A percentile compares a stretch with the other conserved stretches of the same genome.
Evolutionary conservation across 257 asterid species (phyloP).

Genomic region (Plantago major): DNA sequence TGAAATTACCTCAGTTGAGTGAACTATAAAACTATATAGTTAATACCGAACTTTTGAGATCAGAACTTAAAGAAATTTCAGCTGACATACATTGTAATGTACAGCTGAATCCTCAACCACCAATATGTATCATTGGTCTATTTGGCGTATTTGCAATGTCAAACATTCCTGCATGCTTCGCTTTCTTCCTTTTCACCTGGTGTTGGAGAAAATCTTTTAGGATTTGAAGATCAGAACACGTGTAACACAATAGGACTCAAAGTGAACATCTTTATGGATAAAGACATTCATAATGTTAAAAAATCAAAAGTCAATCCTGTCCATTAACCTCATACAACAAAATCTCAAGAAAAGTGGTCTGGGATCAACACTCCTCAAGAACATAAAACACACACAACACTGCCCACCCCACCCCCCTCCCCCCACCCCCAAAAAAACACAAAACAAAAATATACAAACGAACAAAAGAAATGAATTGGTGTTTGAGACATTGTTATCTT

Average conservation of each 20-base stretch:
- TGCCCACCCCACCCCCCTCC: too few species aligned
- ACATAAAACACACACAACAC: too few species aligned
- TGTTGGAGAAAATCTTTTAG: constrained; percentile 15
- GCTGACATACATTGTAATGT: constrained; percentile 18
- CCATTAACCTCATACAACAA: not conserved
- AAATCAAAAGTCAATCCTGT: not conserved
- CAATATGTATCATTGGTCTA: constrained; percentile 97
- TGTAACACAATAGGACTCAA: not conserved
- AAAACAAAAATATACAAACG: too few species aligned
- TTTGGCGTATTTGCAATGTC: constrained; percentile 90
- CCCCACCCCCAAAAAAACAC: too few species aligned
- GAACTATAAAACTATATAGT: not conserved
- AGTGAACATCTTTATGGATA: not conserved
- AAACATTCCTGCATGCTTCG: constrained; percentile 94
- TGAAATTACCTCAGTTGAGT: not conserved
- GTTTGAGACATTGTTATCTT: too few species aligned
- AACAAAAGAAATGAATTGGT: too few species aligned
- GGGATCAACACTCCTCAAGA: too few species aligned
- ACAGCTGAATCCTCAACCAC: constrained; percentile 49
- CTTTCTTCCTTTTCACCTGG: constrained; percentile 91
- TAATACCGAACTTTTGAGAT: not conserved
- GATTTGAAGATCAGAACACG: constrained; percentile 13
- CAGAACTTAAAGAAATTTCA: constrained; percentile 3
- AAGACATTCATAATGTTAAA: not conserved
- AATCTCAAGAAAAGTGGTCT: too few species aligned